Evolutionary conservation across 768 basidiomycete genomes (phyloP).

Genomic region (Phanerodontia chrysosporium): DNA sequence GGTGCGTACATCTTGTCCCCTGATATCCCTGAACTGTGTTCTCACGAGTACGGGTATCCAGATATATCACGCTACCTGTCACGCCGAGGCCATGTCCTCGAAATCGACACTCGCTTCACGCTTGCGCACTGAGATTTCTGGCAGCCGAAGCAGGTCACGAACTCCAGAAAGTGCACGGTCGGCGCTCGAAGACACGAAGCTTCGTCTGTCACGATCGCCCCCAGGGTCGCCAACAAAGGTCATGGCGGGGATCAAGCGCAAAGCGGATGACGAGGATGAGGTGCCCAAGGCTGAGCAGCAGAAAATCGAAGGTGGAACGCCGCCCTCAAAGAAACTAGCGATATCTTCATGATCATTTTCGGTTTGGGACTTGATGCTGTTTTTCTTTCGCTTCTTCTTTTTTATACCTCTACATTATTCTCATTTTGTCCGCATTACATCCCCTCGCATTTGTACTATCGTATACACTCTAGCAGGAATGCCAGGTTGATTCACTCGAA

Average conservation of each 20-base stretch:
- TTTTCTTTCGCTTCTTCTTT: not conserved
- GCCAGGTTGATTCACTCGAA: not conserved
- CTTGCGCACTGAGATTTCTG: conserved; percentile 52
- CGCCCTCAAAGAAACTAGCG: conserved; percentile 66
- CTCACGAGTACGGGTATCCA: too few relatives aligned
- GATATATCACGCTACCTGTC: conserved; percentile 95
- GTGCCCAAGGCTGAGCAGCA: conserved; percentile 21
- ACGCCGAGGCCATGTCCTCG: conserved; percentile 71
- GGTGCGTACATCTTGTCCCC: conserved; percentile 43
- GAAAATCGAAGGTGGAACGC: conserved; percentile 33
- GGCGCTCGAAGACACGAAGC: conserved; percentile 22
- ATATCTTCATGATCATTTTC: conserved; percentile 27
- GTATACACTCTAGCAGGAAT: not conserved
- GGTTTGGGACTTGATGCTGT: not conserved
- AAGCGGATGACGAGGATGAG: conserved; percentile 48
- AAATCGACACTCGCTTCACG: conserved; percentile 64
- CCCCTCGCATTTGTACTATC: not conserved
- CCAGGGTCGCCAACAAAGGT: conserved; percentile 51
- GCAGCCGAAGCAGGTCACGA: conserved; percentile 60
- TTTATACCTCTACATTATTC: conserved; percentile 2
- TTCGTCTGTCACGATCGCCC: conserved; percentile 9
- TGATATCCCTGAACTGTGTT: too few relatives aligned
- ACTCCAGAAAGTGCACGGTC: conserved; percentile 58
- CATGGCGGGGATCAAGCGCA: conserved; percentile 65
- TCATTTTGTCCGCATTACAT: not conserved